These are phyloP conservation scores for Trypanosoma melophagium DNA, from an alignment of 208 protist genomes.

Conservation along the genomic window DNA sequence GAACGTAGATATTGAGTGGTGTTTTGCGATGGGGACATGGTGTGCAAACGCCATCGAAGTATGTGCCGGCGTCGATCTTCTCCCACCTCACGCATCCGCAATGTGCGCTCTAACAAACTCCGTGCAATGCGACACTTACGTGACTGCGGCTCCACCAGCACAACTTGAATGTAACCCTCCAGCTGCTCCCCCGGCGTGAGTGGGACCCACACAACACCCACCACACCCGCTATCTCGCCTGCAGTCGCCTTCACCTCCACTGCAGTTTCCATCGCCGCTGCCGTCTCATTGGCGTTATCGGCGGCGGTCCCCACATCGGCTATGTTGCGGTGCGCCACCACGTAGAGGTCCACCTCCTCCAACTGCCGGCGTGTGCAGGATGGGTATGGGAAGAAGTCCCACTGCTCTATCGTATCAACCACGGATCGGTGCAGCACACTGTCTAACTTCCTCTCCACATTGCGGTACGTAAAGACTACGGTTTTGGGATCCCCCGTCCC, in stretches of 20 bases:
- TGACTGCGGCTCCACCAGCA: slow-evolving; percentile 35
- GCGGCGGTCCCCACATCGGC: too few relatives aligned
- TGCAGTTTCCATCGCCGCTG: too few relatives aligned
- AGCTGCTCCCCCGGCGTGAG: slow-evolving; percentile 34
- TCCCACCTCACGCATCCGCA: background rate
- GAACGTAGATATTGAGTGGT: slow-evolving; percentile 30
- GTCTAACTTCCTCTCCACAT: slow-evolving; percentile 12
- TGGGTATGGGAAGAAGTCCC: slow-evolving; percentile 61
- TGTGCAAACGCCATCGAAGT: slow-evolving; percentile 69
- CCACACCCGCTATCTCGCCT: too few relatives aligned
- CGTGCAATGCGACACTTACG: slow-evolving; percentile 42
- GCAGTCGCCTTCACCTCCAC: too few relatives aligned
- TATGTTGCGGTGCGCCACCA: slow-evolving; percentile 41
- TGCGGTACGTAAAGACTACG: background rate
- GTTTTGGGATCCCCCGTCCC: background rate
- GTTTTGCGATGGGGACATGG: slow-evolving; percentile 31
- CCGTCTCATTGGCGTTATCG: too few relatives aligned
- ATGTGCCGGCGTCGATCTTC: slow-evolving; percentile 14
- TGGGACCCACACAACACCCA: slow-evolving; percentile 75
- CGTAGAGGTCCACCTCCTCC: slow-evolving; percentile 47
- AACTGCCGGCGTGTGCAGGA: slow-evolving; percentile 48
- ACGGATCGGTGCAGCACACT: background rate
- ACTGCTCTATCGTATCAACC: slow-evolving; percentile 7
- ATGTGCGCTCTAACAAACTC: slow-evolving; percentile 35
- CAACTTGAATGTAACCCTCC: slow-evolving; percentile 79